Percentiles rank a stretch among this genome's conserved stretches.
phyloP scores from a whole-genome alignment of 1,284 basidiomycete species.

The Ustilago vetiveriae region DNA sequence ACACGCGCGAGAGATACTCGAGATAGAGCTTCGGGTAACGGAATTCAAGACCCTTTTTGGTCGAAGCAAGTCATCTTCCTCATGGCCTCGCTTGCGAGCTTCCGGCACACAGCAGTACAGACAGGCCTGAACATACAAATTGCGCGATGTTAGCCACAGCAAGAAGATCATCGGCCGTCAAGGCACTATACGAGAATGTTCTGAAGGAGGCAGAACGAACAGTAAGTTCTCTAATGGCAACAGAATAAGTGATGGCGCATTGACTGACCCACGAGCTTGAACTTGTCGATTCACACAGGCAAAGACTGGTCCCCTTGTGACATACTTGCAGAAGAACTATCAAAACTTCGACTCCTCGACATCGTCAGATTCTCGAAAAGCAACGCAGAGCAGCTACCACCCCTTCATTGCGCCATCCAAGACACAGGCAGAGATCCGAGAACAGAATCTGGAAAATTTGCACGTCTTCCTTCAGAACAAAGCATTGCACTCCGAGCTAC shows the following conservation, averaged over 20 bases:
- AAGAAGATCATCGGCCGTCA: slow-evolving; percentile 22
- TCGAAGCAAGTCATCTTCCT: neutral
- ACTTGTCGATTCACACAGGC: slow-evolving; percentile 3
- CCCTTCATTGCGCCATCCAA: slow-evolving; percentile 31
- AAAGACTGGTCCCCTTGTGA: slow-evolving; percentile 30
- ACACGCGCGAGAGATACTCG: slow-evolving; percentile 24
- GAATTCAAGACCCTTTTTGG: slow-evolving; percentile 7
- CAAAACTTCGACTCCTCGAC: slow-evolving; percentile 7
- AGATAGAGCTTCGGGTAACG: slow-evolving; percentile 17
- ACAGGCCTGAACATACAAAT: too few species aligned
- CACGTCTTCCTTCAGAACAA: slow-evolving; percentile 79
- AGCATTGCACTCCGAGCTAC: slow-evolving; percentile 70
- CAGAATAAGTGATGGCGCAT: too few species aligned
- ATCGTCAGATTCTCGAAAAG: neutral
- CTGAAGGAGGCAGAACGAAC: slow-evolving; percentile 28
- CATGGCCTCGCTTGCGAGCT: too few species aligned
- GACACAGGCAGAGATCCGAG: slow-evolving; percentile 21
- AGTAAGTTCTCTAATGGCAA: slow-evolving; percentile 14
- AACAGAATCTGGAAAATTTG: slow-evolving; percentile 72
- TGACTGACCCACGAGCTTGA: too few species aligned
- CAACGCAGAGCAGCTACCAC: slow-evolving; percentile 11
- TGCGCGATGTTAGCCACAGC: slow-evolving; percentile 35
- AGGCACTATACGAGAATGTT: slow-evolving; percentile 31
- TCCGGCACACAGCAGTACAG: too few species aligned
- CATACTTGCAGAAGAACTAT: slow-evolving; percentile 33